Percentiles rank a stretch among this genome's conserved stretches.
Conservation (phyloP, 768 basidiomycete genomes). For the Leccinum subtestaceum region DNA sequence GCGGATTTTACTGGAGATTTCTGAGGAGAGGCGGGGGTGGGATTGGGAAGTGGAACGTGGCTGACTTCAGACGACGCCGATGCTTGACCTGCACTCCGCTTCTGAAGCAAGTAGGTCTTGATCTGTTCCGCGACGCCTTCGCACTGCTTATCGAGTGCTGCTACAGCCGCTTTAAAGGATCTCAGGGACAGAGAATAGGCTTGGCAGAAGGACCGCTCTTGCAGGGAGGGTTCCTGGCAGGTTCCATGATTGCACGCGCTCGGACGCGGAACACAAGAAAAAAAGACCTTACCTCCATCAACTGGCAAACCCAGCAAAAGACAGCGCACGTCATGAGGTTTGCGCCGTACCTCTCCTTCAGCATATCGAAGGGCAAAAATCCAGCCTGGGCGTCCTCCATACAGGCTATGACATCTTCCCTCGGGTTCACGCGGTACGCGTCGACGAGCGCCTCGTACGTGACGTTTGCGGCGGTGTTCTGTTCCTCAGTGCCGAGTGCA, state of each 20-base stretch:
- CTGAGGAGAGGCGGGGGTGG: constrained; percentile 8
- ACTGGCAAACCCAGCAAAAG: constrained; percentile 46
- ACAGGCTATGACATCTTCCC: constrained; percentile 27
- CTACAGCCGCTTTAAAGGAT: constrained; percentile 20
- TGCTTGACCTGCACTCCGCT: background rate
- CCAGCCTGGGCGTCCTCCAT: constrained; percentile 35
- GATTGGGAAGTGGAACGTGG: background rate
- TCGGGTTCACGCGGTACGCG: constrained; percentile 19
- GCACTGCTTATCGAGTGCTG: constrained; percentile 25
- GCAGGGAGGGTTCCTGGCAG: constrained; percentile 24
- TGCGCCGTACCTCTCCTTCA: constrained; percentile 20
- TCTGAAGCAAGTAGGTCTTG: constrained; percentile 10
- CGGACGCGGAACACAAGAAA: background rate
- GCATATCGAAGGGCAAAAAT: constrained; percentile 10
- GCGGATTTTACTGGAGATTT: constrained; percentile 23
- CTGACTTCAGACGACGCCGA: constrained; percentile 1
- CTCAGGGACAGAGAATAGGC: constrained; percentile 13
- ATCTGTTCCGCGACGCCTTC: constrained; percentile 26
- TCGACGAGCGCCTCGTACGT: constrained; percentile 35
- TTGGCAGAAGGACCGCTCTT: constrained; percentile 19
- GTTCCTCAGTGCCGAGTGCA: constrained; percentile 13
- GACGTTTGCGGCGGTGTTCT: background rate
- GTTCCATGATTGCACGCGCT: background rate
- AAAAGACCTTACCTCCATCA: constrained; percentile 34
- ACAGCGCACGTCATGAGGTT: constrained; percentile 35